A percentile compares a stretch with the other conserved stretches of the same genome.
Evolutionary conservation across 192 early-diverging fungal genomes (phyloP).

Genomic region (Backusella westeae): DNA sequence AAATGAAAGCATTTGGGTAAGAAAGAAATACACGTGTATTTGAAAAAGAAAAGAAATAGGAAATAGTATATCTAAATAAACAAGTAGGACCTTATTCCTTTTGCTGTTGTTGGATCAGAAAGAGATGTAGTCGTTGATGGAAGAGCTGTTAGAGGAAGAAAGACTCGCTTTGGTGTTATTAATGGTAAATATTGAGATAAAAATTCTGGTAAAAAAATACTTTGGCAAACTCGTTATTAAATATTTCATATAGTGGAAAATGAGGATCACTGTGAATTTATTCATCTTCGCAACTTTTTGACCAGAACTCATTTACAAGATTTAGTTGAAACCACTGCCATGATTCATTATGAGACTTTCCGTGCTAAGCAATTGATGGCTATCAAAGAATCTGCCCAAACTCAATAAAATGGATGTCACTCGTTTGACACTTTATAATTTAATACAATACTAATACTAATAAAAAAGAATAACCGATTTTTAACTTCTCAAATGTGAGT

Average conservation of each 20-base stretch:
- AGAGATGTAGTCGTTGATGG: constrained; percentile 83
- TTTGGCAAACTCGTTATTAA: no score
- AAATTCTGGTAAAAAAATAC: no score
- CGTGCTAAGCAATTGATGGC: constrained; percentile 66
- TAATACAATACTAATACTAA: constrained; percentile 1
- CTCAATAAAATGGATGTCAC: neutral
- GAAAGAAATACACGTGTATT: neutral
- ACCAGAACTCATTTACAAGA: constrained; percentile 89
- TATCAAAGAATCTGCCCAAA: constrained; percentile 52
- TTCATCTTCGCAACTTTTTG: constrained; percentile 89
- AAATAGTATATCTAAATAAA: neutral
- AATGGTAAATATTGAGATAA: constrained; percentile 47
- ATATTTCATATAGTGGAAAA: constrained; percentile 70
- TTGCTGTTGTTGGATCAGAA: constrained; percentile 94
- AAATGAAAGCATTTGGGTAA: constrained; percentile 72
- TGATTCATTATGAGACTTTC: constrained; percentile 95
- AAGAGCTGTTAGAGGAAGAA: constrained; percentile 84
- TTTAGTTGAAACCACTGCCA: constrained; percentile 88
- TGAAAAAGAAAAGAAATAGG: neutral
- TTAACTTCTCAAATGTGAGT: neutral
- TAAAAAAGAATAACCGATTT: neutral
- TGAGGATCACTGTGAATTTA: constrained; percentile 93
- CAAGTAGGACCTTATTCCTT: constrained; percentile 78
- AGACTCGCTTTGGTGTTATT: constrained; percentile 90
- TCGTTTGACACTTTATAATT: neutral